Percentiles rank a stretch among this genome's conserved stretches.
Evolutionary conservation across 2,329 filamentous ascomycete species (phyloP).

Genomic region (Epicoccum sorghinum): DNA sequence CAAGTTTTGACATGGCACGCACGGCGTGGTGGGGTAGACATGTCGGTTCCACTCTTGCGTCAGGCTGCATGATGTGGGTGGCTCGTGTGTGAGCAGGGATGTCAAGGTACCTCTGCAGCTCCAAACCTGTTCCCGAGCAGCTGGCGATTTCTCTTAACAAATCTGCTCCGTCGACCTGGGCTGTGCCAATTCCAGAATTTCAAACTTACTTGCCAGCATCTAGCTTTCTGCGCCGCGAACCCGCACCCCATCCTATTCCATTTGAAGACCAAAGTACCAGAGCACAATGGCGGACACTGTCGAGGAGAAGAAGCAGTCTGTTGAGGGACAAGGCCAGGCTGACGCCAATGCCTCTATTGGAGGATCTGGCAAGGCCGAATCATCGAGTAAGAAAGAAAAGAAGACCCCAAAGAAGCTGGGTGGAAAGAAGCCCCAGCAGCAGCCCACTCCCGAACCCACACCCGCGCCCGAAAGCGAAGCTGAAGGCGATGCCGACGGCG

Average conservation of each 20-base stretch:
- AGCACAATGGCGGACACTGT: slow-evolving; percentile 48
- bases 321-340: slow-evolving; percentile 47
- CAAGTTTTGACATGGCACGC: slow-evolving; percentile 37
- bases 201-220: slow-evolving; percentile 20
- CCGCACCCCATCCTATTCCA: slow-evolving; percentile 1
- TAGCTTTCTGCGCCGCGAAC: slow-evolving; percentile 8
- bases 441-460: slow-evolving; percentile 55
- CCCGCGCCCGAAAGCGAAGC: slow-evolving; percentile 54
- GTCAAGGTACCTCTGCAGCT: slow-evolving; percentile 34
- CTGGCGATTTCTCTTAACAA: slow-evolving; percentile 39
- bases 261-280: slow-evolving; percentile 19
- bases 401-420: slow-evolving; percentile 58
- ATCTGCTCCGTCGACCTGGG: slow-evolving; percentile 32
- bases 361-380: slow-evolving; percentile 46
- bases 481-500: slow-evolving; percentile 48
- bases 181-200: slow-evolving; percentile 23
- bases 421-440: slow-evolving; percentile 52
- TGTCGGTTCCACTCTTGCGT: slow-evolving; percentile 44
- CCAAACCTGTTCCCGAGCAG: slow-evolving; percentile 47
- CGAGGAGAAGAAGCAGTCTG: slow-evolving; percentile 46
- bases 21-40: slow-evolving; percentile 30
- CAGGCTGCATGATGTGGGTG: slow-evolving; percentile 44
- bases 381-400: slow-evolving; percentile 54
- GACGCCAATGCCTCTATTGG: slow-evolving; percentile 45
- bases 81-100: slow-evolving; percentile 42